phyloP scores from a whole-genome alignment of 495 filamentous ascomycete genomes.

The Lasiosphaeria hispida region DNA sequence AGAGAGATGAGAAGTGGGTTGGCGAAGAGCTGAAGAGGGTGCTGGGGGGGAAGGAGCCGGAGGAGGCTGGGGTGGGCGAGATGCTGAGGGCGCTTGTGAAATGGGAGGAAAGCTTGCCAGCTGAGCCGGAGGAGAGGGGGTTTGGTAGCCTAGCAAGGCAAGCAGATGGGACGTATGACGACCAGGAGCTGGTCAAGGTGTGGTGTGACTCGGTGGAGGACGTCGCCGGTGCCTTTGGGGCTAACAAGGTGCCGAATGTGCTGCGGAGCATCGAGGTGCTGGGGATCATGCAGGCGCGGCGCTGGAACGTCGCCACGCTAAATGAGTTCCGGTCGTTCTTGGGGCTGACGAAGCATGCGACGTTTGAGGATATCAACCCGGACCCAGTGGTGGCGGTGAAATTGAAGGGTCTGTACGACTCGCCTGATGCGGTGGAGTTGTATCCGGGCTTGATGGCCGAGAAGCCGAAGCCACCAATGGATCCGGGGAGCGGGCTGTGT shows the following conservation, averaged over 20 bases:
- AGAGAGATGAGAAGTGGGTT: constrained; percentile 66
- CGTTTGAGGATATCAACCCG: constrained; percentile 74
- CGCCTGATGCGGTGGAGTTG: constrained; percentile 57
- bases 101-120: constrained; percentile 50
- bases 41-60: constrained; percentile 55
- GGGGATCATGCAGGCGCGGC: constrained; percentile 71
- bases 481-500: constrained; percentile 68
- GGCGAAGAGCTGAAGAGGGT: constrained; percentile 55
- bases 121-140: constrained; percentile 56
- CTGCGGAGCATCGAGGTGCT: constrained; percentile 71
- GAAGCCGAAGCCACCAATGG: constrained; percentile 61
- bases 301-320: constrained; percentile 71
- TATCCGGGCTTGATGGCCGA: constrained; percentile 65
- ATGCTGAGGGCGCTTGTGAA: constrained; percentile 49
- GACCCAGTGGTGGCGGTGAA: constrained; percentile 59
- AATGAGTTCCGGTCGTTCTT: constrained; percentile 81
- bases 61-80: constrained; percentile 45
- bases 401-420: constrained; percentile 64
- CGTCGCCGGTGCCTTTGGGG: constrained; percentile 55
- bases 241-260: constrained; percentile 64
- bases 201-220: constrained; percentile 54
- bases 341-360: constrained; percentile 60
- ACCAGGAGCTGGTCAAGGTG: constrained; percentile 59
- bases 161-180: constrained; percentile 49
- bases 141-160: constrained; percentile 58